Base-by-base conservation (phyloP, 2,329 filamentous ascomycete genomes). In the Neofusicoccum laricinum region DNA sequence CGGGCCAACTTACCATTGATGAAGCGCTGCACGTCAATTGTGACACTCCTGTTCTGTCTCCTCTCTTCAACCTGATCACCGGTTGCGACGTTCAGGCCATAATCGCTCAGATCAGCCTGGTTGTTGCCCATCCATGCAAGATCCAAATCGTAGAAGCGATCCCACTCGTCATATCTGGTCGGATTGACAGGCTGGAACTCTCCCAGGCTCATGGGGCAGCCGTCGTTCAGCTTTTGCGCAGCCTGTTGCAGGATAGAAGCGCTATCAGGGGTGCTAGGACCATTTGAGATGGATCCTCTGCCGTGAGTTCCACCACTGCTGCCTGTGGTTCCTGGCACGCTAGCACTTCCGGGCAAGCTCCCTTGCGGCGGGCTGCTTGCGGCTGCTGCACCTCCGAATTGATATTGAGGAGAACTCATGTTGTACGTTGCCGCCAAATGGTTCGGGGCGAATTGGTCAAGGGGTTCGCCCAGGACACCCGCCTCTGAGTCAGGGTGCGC, bases 21-120 rank as follows among this genome's bases (percentile, higher is more conserved):
- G 21, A 82, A 70, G 65, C 76, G 79, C 19, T 69, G 69, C 2
- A 81, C 76, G 67, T 82, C 80, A 57, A 82, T 69, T 66, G 77
- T 77, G 15, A 79, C 77, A 3, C 68, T 69, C 68, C 74, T 76
- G 70, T 74, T 78, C 51, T 65, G 63, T 63, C 69, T 71, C 30
- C 61, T 19, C 66, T 72, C 70, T 64, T 65, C 62, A 36, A 64
- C 30, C 17, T 21, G 30, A 4, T 46, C 49, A 12, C 32, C 49
- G 4, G 48, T 63, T 10, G 61, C 61, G 14, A 53, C 38, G 2
- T 38, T 17, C 15, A 14, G 10, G 64, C 66, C 65, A 66, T 67
- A 55, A 66, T 65, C 17, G 67, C 67, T 25, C 17, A 48, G 30
- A 19, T 36, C 17, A 14, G 34, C 41, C 12, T 65, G 64, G 25